Evolutionary conservation across 2,329 filamentous ascomycete species (phyloP).

Genomic region (Alternaria alternata): DNA sequence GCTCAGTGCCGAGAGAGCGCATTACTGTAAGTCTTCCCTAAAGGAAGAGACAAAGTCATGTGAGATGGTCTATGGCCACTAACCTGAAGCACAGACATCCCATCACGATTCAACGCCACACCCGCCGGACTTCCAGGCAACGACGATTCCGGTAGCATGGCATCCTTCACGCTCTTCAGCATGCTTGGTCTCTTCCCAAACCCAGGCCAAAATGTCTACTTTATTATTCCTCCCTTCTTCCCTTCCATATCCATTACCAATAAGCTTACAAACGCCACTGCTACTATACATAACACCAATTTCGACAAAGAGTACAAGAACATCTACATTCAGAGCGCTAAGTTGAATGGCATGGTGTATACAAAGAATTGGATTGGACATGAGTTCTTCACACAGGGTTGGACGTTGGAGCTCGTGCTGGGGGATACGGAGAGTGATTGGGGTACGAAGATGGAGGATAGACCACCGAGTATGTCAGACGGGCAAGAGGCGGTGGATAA

Average conservation of each 20-base stretch:
- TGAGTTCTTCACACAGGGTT: constrained; percentile 55
- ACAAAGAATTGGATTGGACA: constrained; percentile 57
- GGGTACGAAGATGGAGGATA: constrained; percentile 54
- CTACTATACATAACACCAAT: constrained; percentile 52
- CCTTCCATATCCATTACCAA: constrained; percentile 51
- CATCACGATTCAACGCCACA: constrained; percentile 54
- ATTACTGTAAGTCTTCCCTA: constrained; percentile 42
- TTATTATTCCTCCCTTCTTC: constrained; percentile 59
- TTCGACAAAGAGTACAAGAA: constrained; percentile 54
- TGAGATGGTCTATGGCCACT: background rate
- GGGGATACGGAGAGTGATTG: constrained; percentile 54
- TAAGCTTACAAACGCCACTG: constrained; percentile 52
- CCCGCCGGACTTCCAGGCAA: constrained; percentile 55
- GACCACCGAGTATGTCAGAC: constrained; percentile 28
- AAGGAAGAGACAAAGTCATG: background rate
- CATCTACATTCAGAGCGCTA: constrained; percentile 57
- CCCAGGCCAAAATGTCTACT: constrained; percentile 58
- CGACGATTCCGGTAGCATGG: constrained; percentile 58
- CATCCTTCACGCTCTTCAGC: constrained; percentile 53
- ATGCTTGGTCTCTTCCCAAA: constrained; percentile 59
- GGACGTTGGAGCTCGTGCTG: constrained; percentile 53
- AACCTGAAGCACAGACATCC: constrained; percentile 46
- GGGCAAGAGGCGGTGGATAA: background rate
- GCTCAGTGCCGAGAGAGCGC: constrained; percentile 52
- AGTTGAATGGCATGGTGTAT: constrained; percentile 53